Percentiles rank a stretch among this genome's conserved stretches.
phyloP scores from a whole-genome alignment of 495 filamentous ascomycete species.

The Patellaria atrata region DNA sequence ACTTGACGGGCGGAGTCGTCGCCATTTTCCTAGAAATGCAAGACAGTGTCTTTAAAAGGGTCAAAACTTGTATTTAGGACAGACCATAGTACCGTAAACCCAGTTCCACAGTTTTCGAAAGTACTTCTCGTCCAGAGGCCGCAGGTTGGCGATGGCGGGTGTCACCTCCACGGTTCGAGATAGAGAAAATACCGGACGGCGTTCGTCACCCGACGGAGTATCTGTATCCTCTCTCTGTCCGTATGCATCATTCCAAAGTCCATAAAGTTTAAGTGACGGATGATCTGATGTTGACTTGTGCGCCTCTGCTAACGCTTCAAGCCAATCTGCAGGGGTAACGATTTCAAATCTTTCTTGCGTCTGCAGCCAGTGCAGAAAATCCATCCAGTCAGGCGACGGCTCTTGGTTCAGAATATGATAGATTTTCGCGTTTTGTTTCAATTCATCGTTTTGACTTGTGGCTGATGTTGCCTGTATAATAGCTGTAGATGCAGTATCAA shows the following conservation, averaged over 20 bases:
- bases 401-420: constrained; percentile 38
- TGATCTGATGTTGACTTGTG: constrained; percentile 21
- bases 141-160: constrained; percentile 23
- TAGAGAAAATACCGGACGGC: constrained; percentile 22
- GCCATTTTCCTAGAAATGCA: too few species aligned
- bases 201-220: constrained; percentile 4
- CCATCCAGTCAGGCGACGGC: constrained; percentile 30
- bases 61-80: too few species aligned
- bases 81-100: constrained; percentile 27
- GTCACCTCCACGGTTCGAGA: constrained; percentile 22
- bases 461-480: constrained; percentile 34
- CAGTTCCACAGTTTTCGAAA: constrained; percentile 34
- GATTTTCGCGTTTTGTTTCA: constrained; percentile 18
- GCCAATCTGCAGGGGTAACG: constrained; percentile 30
- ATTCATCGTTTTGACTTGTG: constrained; percentile 7
- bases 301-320: constrained; percentile 26
- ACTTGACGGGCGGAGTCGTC: too few species aligned
- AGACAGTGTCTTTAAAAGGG: too few species aligned
- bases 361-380: constrained; percentile 32
- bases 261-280: constrained; percentile 31
- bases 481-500: constrained; percentile 39
- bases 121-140: constrained; percentile 28
- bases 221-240: constrained; percentile 10
- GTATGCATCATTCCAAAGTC: constrained; percentile 34
- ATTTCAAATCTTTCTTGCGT: constrained; percentile 25